Evolutionary conservation across 2,329 filamentous ascomycete species (phyloP).

Genomic region (Fusarium fracticaudum): DNA sequence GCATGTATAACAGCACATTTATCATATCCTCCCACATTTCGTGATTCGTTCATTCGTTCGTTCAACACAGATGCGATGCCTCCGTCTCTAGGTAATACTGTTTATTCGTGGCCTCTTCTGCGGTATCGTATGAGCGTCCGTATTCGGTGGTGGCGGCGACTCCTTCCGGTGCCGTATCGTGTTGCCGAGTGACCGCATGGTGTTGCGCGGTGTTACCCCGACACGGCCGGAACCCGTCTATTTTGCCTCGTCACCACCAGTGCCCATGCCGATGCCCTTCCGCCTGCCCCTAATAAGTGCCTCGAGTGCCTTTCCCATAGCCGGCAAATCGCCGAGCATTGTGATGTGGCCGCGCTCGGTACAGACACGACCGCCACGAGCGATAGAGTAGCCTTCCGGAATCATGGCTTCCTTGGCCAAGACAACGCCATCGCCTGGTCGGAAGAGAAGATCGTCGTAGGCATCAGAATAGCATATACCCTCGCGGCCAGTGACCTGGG

Average conservation of each 20-base stretch:
- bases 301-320: conserved; percentile 77
- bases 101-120: background rate
- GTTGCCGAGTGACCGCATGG: conserved; percentile 4
- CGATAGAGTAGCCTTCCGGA: conserved; percentile 79
- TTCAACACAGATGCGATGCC: background rate
- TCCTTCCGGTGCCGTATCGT: conserved; percentile 17
- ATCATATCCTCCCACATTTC: conserved; percentile 6
- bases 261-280: conserved; percentile 77
- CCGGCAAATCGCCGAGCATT: conserved; percentile 84
- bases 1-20: conserved; percentile 14
- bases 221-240: conserved; percentile 16
- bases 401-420: conserved; percentile 87
- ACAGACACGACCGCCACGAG: conserved; percentile 77
- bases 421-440: conserved; percentile 88
- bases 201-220: conserved; percentile 22
- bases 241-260: conserved; percentile 4
- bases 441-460: conserved; percentile 89
- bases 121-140: background rate
- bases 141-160: background rate
- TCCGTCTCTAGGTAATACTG: background rate
- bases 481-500: conserved; percentile 76
- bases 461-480: conserved; percentile 79
- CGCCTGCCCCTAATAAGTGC: conserved; percentile 73
- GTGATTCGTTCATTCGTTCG: conserved; percentile 3
- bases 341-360: conserved; percentile 90